These are phyloP conservation scores for Umbilicus rupestris DNA, from an alignment of 164 flowering plant genomes.

Conservation along the genomic window DNA sequence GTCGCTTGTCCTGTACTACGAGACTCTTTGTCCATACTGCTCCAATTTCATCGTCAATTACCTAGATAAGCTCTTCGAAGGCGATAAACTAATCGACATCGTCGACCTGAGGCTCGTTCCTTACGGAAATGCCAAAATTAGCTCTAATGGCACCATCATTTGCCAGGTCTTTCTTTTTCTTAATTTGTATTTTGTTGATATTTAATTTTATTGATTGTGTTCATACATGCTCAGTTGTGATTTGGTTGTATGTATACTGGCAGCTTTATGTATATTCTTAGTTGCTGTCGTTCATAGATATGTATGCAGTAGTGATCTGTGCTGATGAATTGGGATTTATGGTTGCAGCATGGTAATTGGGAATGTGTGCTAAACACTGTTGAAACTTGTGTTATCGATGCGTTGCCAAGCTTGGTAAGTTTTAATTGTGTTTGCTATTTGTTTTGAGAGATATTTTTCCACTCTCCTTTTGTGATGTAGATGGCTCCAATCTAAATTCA, in stretches of 20 bases:
- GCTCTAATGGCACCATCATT: conserved; percentile 21
- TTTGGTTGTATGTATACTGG: too few species aligned
- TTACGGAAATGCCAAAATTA: conserved; percentile 16
- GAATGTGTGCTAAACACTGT: conserved; percentile 78
- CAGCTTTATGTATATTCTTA: too few species aligned
- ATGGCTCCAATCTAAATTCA: neutral
- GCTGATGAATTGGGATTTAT: conserved; percentile 5
- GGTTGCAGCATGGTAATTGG: conserved; percentile 67
- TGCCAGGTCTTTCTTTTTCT: conserved; percentile 42
- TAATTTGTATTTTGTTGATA: neutral
- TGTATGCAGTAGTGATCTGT: neutral
- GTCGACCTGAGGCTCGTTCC: conserved; percentile 18
- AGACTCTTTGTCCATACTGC: conserved; percentile 47
- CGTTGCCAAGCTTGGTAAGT: conserved; percentile 66
- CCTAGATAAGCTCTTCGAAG: conserved; percentile 25
- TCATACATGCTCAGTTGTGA: too few species aligned
- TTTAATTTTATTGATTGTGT: neutral
- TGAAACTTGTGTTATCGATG: conserved; percentile 77
- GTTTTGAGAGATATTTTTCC: neutral
- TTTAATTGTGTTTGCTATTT: neutral
- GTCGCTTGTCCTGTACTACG: conserved; percentile 34
- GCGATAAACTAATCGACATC: conserved; percentile 28
- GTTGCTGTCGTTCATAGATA: too few species aligned
- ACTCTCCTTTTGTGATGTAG: neutral
- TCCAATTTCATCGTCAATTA: conserved; percentile 37